A percentile compares a stretch with the other conserved stretches of the same genome.
Conservation (phyloP, 148 eudicot genomes). For the Polygonum maritimum region DNA sequence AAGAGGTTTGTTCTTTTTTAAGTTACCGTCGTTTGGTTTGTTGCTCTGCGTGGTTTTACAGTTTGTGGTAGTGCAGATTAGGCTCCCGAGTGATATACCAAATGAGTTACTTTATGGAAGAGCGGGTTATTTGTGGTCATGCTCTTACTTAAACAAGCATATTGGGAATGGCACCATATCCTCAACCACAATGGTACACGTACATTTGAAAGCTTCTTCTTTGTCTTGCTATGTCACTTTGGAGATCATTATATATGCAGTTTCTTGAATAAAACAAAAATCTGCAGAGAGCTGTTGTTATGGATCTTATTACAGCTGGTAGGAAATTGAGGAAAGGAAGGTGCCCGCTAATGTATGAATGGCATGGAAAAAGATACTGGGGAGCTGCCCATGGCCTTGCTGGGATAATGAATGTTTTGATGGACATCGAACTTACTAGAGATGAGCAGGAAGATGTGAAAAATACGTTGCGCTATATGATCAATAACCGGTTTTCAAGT, state of each 20-base stretch:
- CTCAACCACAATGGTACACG: conserved; percentile 26
- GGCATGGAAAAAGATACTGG: conserved; percentile 43
- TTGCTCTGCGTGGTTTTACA: conserved; percentile 14
- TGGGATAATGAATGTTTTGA: conserved; percentile 49
- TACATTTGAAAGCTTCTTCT: background rate
- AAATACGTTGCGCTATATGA: conserved; percentile 45
- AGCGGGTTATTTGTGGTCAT: conserved; percentile 61
- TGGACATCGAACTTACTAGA: conserved; percentile 39
- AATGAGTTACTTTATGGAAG: conserved; percentile 52
- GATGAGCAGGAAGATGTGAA: conserved; percentile 44
- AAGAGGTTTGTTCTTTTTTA: conserved; percentile 23
- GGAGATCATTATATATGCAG: background rate
- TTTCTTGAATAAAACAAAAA: background rate
- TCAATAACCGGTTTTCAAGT: conserved; percentile 29
- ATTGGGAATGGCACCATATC: conserved; percentile 39
- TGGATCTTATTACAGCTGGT: conserved; percentile 36
- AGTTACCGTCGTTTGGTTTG: conserved; percentile 15
- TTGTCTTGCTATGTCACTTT: background rate
- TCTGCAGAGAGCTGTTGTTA: conserved; percentile 27
- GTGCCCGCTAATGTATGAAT: conserved; percentile 54
- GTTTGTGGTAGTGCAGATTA: background rate
- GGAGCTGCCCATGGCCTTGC: conserved; percentile 67
- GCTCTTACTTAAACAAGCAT: conserved; percentile 44
- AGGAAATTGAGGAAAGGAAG: conserved; percentile 26
- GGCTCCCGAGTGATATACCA: conserved; percentile 23